phyloP scores from a whole-genome alignment of 2,329 filamentous ascomycete species.

The Aspergillus hortae region DNA sequence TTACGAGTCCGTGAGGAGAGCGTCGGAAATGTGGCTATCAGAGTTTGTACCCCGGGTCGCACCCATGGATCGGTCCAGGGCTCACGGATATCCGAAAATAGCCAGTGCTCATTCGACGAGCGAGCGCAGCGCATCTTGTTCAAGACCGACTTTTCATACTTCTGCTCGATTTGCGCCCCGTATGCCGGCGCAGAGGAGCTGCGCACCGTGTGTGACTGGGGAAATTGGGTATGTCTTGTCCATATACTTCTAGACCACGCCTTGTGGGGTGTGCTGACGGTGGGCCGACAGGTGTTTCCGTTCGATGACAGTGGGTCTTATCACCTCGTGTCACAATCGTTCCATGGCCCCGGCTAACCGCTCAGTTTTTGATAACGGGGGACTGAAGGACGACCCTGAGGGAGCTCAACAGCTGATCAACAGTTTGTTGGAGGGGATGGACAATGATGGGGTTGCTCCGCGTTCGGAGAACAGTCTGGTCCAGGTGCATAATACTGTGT shows the following conservation, averaged over 20 bases:
- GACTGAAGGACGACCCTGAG: constrained; percentile 20
- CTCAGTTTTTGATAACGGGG: constrained; percentile 29
- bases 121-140: constrained; percentile 6
- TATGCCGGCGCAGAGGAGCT: constrained; percentile 19
- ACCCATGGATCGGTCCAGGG: background rate
- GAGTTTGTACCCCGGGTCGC: constrained; percentile 7
- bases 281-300: constrained; percentile 9
- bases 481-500: constrained; percentile 26
- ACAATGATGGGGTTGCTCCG: constrained; percentile 14
- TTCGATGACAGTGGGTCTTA: constrained; percentile 13
- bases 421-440: constrained; percentile 17
- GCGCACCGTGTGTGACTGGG: constrained; percentile 25
- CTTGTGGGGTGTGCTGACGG: background rate
- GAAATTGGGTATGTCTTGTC: constrained; percentile 20
- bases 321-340: background rate
- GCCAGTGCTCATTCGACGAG: constrained; percentile 15
- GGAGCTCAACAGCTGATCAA: constrained; percentile 21
- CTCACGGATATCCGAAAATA: constrained; percentile 1
- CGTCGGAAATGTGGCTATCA: constrained; percentile 24
- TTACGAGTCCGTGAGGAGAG: constrained; percentile 19
- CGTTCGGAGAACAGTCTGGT: constrained; percentile 13
- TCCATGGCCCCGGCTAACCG: background rate
- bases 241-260: background rate
- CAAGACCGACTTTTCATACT: constrained; percentile 24
- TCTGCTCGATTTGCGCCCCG: constrained; percentile 22